Conservation (phyloP, 1,284 basidiomycete species). For the Ceratobasidium sp. region DNA sequence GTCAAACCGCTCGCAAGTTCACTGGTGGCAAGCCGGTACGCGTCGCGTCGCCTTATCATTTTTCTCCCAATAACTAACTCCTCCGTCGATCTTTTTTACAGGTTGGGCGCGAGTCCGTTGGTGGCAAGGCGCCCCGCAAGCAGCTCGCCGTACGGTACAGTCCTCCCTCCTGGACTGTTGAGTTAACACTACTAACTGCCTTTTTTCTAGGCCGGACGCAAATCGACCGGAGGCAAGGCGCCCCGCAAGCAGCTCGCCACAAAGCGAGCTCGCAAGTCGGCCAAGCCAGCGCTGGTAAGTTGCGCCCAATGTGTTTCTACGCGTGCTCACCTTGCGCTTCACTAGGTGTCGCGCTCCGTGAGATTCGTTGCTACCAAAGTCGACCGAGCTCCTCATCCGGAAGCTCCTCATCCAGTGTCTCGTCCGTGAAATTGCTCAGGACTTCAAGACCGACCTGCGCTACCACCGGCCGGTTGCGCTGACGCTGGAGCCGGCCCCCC, state of each 20-base stretch:
- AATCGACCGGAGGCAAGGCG: conserved; percentile 88
- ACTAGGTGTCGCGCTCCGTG: conserved; percentile 75
- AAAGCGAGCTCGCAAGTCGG: conserved; percentile 71
- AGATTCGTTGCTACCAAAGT: conserved; percentile 86
- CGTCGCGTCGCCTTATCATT: no score
- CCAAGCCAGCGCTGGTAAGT: conserved; percentile 61
- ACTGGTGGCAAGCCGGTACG: no score
- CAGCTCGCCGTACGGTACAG: conserved; percentile 89
- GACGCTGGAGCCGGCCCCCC: conserved; percentile 82
- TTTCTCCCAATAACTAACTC: no score
- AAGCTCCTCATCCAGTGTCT: conserved; percentile 81
- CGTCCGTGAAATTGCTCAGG: conserved; percentile 67
- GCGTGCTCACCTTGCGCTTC: background rate
- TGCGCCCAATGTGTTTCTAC: background rate
- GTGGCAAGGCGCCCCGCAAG: conserved; percentile 90
- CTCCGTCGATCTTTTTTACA: no score
- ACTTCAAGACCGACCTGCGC: conserved; percentile 74
- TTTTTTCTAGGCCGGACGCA: conserved; percentile 87
- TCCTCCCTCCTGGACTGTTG: no score
- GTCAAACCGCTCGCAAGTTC: no score
- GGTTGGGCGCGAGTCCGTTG: conserved; percentile 87
- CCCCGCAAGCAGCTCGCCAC: conserved; percentile 92
- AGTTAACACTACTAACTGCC: no score
- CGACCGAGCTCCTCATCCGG: conserved; percentile 79
- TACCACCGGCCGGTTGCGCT: conserved; percentile 84